phyloP scores from a whole-genome alignment of 768 basidiomycete genomes.

The Suillus tomentosus region DNA sequence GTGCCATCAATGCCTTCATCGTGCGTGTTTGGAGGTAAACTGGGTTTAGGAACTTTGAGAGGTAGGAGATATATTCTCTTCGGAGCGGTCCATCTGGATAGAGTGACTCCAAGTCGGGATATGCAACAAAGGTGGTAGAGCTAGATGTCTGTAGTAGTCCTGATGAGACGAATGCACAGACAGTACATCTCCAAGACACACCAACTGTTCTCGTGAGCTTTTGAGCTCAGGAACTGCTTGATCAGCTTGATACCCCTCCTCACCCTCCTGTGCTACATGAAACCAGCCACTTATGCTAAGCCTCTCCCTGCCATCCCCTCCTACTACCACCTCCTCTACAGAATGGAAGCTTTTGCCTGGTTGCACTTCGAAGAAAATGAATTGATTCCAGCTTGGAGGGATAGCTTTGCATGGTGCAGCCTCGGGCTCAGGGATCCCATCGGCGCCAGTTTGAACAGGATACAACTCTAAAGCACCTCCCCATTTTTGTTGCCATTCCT shows the following conservation, averaged over 20 bases:
- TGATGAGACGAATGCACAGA: slow-evolving; percentile 11
- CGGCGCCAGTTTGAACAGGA: slow-evolving; percentile 60
- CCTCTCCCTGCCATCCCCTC: slow-evolving; percentile 67
- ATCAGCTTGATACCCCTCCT: slow-evolving; percentile 78
- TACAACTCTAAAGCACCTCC: slow-evolving; percentile 96
- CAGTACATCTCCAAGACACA: slow-evolving; percentile 44
- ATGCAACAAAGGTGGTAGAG: slow-evolving; percentile 58
- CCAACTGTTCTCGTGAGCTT: slow-evolving; percentile 92
- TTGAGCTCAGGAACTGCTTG: slow-evolving; percentile 47
- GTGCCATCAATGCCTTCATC: slow-evolving; percentile 73
- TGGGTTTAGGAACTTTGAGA: slow-evolving; percentile 84
- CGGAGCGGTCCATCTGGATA: slow-evolving; percentile 57
- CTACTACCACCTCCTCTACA: slow-evolving; percentile 93
- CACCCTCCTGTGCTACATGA: slow-evolving; percentile 87
- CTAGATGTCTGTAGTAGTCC: slow-evolving; percentile 53
- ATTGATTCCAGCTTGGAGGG: slow-evolving; percentile 87
- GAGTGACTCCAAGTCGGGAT: slow-evolving; percentile 51
- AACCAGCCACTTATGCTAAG: slow-evolving; percentile 97
- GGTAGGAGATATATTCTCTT: slow-evolving; percentile 64
- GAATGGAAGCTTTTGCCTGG: slow-evolving; percentile 95
- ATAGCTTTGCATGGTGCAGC: slow-evolving; percentile 64
- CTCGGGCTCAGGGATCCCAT: slow-evolving; percentile 67
- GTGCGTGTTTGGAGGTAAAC: slow-evolving; percentile 85
- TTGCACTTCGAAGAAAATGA: slow-evolving; percentile 89
- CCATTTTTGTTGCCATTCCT: slow-evolving; percentile 85